Evolutionary conservation across 2,329 filamentous ascomycete genomes (phyloP), one percentile per base, ranked within the genome.

Genomic region (Aspergillus ustus): DNA sequence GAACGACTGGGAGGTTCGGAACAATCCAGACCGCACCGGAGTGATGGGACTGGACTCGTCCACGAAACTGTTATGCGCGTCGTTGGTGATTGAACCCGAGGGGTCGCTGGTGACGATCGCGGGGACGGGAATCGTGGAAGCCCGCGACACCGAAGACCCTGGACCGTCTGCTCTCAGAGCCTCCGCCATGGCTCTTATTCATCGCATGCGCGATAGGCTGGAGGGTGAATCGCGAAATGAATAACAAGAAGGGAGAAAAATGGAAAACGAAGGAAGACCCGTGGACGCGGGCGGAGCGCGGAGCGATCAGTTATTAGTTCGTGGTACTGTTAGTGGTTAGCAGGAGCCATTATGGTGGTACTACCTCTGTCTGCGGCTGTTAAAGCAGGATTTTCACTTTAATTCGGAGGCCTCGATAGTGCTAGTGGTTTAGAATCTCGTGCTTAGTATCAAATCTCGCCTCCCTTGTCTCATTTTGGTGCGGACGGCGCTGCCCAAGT

Each of bases 141-240:
- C 61, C 53, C 69, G 69, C 60, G 67, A 68, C 52, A 69, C 66
- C 57, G 57, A 63, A 54, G 62, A 63, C 40, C 63, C 58, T 57
- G 56, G 61, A 60, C 54, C 64, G 49, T 70, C 66, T 58, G 62
- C 68, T 59, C 63, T 68, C 65, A 64, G 70, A 69, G 64, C 73
- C 72, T 75, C 72, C 69, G 70, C 69, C 73, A 77, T 76, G 52
- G 59, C 67, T 54, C 40, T 50, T 45, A 43, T 54, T 61, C 57
- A 59, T 59, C 51, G 50, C 57, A 53, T 29, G 46, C 29, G 57
- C 48, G 56, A 52, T 9, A 48, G 55, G 17, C 37, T 28, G 25
- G 53, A 37, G n/a, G 44, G 4, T 48, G 56, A 25, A 25, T 29
- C 34, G 44, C 45, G 54, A 50, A n/a, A 52, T 19, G 22, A 29